Percentiles rank a stretch among this genome's conserved stretches.
Conservation (phyloP, 1,284 basidiomycete species). For the Xerocomus cyaneibrunnescens region DNA sequence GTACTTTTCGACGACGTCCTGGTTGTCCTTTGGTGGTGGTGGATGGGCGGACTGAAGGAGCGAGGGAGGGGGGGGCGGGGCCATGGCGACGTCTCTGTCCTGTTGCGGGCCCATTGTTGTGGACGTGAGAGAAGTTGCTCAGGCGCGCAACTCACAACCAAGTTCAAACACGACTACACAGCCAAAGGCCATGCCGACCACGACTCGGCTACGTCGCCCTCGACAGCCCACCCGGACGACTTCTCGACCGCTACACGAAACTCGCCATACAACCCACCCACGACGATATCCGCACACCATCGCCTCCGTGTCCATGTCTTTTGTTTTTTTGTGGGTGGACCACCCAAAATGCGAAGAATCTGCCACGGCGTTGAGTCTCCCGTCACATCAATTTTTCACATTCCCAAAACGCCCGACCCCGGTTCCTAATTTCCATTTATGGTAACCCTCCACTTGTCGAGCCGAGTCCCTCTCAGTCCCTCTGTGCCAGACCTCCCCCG, state of each 20-base stretch:
- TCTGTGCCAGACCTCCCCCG: background rate
- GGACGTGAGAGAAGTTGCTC: constrained; percentile 30
- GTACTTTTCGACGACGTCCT: constrained; percentile 58
- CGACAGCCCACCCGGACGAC: background rate
- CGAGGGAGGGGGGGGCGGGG: constrained; percentile 45
- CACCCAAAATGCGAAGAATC: constrained; percentile 14
- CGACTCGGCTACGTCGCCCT: constrained; percentile 11
- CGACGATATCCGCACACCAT: background rate
- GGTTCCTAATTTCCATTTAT: constrained; percentile 24
- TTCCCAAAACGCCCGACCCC: constrained; percentile 22
- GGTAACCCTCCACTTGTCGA: constrained; percentile 11
- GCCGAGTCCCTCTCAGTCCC: background rate
- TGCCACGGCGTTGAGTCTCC: constrained; percentile 26
- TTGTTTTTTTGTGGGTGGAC: background rate
- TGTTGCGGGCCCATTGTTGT: constrained; percentile 27
- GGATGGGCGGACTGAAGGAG: constrained; percentile 27
- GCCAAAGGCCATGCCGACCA: constrained; percentile 8
- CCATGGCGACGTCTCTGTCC: constrained; percentile 49
- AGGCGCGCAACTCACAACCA: constrained; percentile 30
- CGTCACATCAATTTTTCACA: constrained; percentile 20
- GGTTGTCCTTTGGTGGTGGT: constrained; percentile 37
- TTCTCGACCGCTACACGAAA: too few species aligned
- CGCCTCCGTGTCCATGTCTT: too few species aligned
- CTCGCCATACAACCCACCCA: background rate
- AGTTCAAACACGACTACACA: constrained; percentile 37